phyloP scores from a whole-genome alignment of 2,329 filamentous ascomycete genomes.

The Tolypocladium tundrense region DNA sequence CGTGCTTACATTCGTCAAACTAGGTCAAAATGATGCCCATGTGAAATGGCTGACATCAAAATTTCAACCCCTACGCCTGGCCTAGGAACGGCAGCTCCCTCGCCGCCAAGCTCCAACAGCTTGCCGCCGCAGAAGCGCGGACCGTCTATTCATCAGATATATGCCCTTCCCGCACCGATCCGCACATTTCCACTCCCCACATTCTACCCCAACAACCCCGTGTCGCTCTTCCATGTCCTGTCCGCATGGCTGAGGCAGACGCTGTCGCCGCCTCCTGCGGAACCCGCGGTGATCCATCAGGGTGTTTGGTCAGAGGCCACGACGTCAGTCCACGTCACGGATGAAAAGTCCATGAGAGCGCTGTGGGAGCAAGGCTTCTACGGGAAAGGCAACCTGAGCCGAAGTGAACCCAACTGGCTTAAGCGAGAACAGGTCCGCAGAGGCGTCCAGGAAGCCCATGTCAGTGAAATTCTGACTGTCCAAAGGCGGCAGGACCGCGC shows the following conservation, averaged over 20 bases:
- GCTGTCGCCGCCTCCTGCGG: conserved; percentile 54
- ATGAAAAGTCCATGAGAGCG: conserved; percentile 63
- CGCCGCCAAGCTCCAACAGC: conserved; percentile 4
- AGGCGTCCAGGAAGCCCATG: conserved; percentile 53
- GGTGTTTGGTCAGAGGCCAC: conserved; percentile 77
- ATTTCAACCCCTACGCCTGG: conserved; percentile 10
- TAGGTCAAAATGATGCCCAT: conserved; percentile 37
- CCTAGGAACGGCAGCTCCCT: conserved; percentile 5
- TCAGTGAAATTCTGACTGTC: conserved; percentile 73
- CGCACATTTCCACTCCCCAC: conserved; percentile 74
- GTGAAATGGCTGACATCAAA: conserved; percentile 32
- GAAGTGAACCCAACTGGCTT: conserved; percentile 92
- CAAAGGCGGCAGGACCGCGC: conserved; percentile 70
- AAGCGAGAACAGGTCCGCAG: conserved; percentile 67
- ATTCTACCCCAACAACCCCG: conserved; percentile 84
- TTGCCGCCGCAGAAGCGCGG: conserved; percentile 19
- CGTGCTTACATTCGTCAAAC: not conserved
- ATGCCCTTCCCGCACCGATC: conserved; percentile 71
- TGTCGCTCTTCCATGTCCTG: conserved; percentile 74
- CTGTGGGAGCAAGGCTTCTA: conserved; percentile 98
- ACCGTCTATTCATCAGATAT: conserved; percentile 57
- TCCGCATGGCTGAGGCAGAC: conserved; percentile 69
- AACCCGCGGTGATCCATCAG: conserved; percentile 54
- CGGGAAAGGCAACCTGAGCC: conserved; percentile 84
- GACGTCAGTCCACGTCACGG: conserved; percentile 73